Conservation (phyloP, 2,329 filamentous ascomycete species). For the Xylariaceae sp. region DNA sequence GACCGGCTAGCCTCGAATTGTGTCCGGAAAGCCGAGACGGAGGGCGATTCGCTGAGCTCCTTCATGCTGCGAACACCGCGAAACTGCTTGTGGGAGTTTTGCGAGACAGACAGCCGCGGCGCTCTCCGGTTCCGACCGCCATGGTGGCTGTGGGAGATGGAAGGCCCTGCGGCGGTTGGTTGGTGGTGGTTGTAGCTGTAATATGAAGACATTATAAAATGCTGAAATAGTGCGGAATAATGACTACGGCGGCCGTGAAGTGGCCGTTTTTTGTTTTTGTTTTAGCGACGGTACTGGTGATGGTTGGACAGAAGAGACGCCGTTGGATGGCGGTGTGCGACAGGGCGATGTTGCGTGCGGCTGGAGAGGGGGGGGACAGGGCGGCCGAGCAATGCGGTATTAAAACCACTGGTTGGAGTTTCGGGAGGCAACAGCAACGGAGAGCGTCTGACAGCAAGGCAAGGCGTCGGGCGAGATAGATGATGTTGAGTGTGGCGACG, state of each 20-base stretch:
- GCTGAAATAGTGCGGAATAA: constrained; percentile 12
- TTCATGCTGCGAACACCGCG: constrained; percentile 80
- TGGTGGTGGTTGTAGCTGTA: constrained; percentile 53
- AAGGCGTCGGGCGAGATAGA: background rate
- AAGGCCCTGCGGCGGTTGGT: constrained; percentile 47
- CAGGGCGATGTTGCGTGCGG: constrained; percentile 4
- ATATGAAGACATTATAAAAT: constrained; percentile 53
- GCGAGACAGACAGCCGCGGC: constrained; percentile 69
- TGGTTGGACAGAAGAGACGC: constrained; percentile 15
- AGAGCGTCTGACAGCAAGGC: constrained; percentile 4
- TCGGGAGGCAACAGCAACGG: constrained; percentile 12
- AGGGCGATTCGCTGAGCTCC: constrained; percentile 72
- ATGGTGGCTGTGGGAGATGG: constrained; percentile 67
- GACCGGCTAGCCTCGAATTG: constrained; percentile 88
- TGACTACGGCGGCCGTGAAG: too few relatives aligned
- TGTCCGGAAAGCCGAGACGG: constrained; percentile 70
- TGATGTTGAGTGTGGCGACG: background rate
- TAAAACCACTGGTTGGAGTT: constrained; percentile 11
- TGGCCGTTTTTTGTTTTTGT: constrained; percentile 8
- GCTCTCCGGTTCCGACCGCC: constrained; percentile 78
- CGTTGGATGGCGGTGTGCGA: constrained; percentile 17
- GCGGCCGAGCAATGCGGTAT: constrained; percentile 16
- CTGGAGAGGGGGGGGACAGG: background rate
- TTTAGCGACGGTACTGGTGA: too few relatives aligned
- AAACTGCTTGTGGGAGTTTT: constrained; percentile 81